These are phyloP conservation scores for Eimeria falciformis DNA, from an alignment of 169 alveolate genomes.

Conservation along the genomic window DNA sequence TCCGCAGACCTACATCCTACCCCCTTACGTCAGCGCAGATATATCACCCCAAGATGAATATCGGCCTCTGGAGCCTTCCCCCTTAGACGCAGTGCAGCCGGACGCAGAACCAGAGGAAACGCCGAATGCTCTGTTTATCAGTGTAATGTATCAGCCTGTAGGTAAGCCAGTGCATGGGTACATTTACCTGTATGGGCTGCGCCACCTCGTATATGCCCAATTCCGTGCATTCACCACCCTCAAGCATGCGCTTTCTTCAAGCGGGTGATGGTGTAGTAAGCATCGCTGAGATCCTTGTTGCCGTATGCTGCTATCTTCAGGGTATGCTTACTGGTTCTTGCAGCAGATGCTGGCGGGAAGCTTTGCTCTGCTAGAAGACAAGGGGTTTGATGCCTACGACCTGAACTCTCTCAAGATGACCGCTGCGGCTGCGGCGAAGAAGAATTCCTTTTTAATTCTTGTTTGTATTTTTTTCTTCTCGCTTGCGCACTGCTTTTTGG, in stretches of 20 bases:
- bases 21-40: slow-evolving; percentile 13
- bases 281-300: background rate
- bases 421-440: slow-evolving; percentile 19
- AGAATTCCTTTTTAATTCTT: background rate
- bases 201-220: background rate
- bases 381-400: slow-evolving; percentile 24
- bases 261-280: background rate
- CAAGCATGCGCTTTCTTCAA: no score
- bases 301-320: background rate
- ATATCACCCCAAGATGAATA: slow-evolving; percentile 1
- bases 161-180: background rate
- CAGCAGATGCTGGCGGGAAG: slow-evolving; percentile 20
- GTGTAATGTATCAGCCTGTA: slow-evolving; percentile 14
- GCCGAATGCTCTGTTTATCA: background rate
- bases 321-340: slow-evolving; percentile 17
- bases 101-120: background rate
- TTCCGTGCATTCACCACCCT: background rate
- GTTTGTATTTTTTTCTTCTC: slow-evolving; percentile 16
- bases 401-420: slow-evolving; percentile 31
- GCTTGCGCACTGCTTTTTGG: slow-evolving; percentile 26
- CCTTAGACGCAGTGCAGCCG: slow-evolving; percentile 4
- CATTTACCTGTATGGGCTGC: background rate
- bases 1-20: slow-evolving; percentile 1
- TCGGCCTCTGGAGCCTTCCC: slow-evolving; percentile 1
- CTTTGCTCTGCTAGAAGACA: slow-evolving; percentile 13